Evolutionary conservation across 495 filamentous ascomycete species (phyloP), one percentile per base, ranked within the genome.

Genomic region (Xylaria grammica): DNA sequence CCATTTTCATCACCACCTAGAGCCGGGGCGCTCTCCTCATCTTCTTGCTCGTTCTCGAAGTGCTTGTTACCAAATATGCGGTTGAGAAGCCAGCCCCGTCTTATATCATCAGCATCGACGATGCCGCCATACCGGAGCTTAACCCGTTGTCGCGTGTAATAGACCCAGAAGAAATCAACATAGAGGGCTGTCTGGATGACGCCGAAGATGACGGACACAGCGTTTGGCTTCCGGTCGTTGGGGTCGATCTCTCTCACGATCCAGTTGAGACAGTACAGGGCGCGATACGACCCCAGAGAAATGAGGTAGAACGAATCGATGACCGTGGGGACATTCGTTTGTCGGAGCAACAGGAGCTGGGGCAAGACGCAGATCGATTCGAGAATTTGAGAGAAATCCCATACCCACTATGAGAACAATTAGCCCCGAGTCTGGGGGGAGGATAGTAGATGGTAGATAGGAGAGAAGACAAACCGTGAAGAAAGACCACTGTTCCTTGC

Each of bases 91-190:
- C 93, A 97, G 59, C 93, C 91, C 50, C 90, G 87, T 36, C 87
- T 81, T 57, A 94, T 83, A 74, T 99, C 95, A 48, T 97, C 94
- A 6, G 88, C 89, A 71, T 99, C 95, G n/a, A 99, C 91, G 19
- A 98, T 84, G 3, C 92, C 93, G 61, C 94, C 94, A 63, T 89
- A 88, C 48, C 95, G 85, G 4, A 99, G 88, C 85, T 97, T 97
- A 69, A 99, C 94, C 36, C 92, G 86, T 78, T 98, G 96, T 38
- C 95, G 84, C 4, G 89, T 89, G 79, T 90, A 97, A 80, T 99
- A 99, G 0, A 99, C 92, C 93, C 94, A 97, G 26, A 90, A 92
- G 73, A 99, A 99, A 74, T 99, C 96, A 66, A 93, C 72, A 74
- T 98, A 97, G 56, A 98, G 85, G 1, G 88, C 86, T 0, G 94